Evolutionary conservation across 169 alveolate species (phyloP).

Genomic region (Theileria luwenshuni): DNA sequence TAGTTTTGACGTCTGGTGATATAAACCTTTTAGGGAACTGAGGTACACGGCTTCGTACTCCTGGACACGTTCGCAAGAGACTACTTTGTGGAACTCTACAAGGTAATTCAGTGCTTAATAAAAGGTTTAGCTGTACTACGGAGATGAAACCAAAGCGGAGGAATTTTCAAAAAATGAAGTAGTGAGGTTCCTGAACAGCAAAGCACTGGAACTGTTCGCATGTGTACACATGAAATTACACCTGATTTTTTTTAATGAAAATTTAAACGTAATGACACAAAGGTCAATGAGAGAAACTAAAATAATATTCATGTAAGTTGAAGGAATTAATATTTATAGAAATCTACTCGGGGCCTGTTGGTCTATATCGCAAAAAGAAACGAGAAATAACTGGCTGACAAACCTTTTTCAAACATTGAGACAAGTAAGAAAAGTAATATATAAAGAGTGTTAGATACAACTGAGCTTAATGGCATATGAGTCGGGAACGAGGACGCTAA

Average conservation of each 20-base stretch:
- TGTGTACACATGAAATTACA: constrained; percentile 56
- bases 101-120: constrained; percentile 28
- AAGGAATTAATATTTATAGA: not conserved
- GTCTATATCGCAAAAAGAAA: constrained; percentile 68
- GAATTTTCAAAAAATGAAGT: constrained; percentile 42
- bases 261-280: constrained; percentile 33
- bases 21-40: constrained; percentile 38
- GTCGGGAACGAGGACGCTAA: constrained; percentile 5
- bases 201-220: constrained; percentile 58
- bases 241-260: constrained; percentile 40
- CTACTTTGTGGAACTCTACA: constrained; percentile 53
- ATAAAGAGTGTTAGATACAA: constrained; percentile 3
- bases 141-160: constrained; percentile 30
- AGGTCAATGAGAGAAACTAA: constrained; percentile 47
- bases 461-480: constrained; percentile 9
- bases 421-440: constrained; percentile 26
- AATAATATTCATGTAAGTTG: constrained; percentile 53
- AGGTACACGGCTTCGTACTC: constrained; percentile 50
- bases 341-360: constrained; percentile 69
- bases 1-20: not conserved
- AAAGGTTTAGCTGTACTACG: constrained; percentile 38
- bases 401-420: constrained; percentile 63
- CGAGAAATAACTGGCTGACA: constrained; percentile 60
- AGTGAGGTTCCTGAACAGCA: constrained; percentile 41
- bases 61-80: constrained; percentile 32